A percentile compares a stretch with the other conserved stretches of the same genome.
Conservation (phyloP, 345 rosid species). For the Pelargonium nanum region DNA sequence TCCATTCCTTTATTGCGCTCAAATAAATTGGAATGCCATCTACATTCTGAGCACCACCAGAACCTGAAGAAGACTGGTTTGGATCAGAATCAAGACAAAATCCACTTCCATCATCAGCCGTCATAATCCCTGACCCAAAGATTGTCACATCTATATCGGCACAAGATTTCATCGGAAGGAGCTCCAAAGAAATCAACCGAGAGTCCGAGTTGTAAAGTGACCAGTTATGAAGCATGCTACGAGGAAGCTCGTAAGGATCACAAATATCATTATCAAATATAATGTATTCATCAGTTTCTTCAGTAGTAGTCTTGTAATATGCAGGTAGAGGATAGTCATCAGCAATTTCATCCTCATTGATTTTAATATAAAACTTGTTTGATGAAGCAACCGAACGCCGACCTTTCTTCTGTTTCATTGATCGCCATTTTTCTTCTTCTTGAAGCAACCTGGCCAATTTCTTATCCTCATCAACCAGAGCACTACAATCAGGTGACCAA, state of each 20-base stretch:
- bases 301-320: constrained; percentile 39
- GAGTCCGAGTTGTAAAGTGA: constrained; percentile 69
- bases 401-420: constrained; percentile 40
- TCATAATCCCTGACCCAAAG: constrained; percentile 64
- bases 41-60: constrained; percentile 20
- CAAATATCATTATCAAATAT: constrained; percentile 31
- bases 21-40: constrained; percentile 46
- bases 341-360: constrained; percentile 78
- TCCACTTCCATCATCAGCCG: constrained; percentile 58
- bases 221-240: constrained; percentile 67
- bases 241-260: constrained; percentile 46
- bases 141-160: constrained; percentile 64
- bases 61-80: constrained; percentile 31
- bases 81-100: constrained; percentile 34
- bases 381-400: constrained; percentile 32
- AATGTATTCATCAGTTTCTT: constrained; percentile 63
- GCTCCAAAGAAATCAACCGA: constrained; percentile 66
- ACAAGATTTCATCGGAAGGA: constrained; percentile 67
- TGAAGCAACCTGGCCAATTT: constrained; percentile 56
- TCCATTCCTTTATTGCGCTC: constrained; percentile 78
- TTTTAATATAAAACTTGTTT: constrained; percentile 48
- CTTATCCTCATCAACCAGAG: constrained; percentile 54
- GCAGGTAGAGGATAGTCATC: constrained; percentile 83
- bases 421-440: constrained; percentile 62
- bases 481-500: constrained; percentile 11